A percentile compares a stretch with the other conserved stretches of the same genome.
Evolutionary conservation across 2,329 filamentous ascomycete species (phyloP).

Genomic region (Trematosphaeria pertusa): DNA sequence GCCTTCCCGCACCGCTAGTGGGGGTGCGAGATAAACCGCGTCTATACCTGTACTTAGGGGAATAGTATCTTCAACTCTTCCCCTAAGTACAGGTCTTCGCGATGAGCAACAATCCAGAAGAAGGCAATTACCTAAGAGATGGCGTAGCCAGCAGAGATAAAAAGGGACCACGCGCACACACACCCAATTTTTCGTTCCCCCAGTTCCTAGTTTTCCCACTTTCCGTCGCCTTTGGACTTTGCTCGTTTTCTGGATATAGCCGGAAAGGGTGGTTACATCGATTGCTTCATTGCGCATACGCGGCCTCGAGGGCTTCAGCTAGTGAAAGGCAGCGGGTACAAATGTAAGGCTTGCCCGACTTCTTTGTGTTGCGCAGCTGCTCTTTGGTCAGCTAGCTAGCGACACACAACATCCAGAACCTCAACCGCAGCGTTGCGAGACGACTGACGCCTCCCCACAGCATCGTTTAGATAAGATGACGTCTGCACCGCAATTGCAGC

Average conservation of each 20-base stretch:
- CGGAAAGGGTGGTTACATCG: slow-evolving; percentile 8
- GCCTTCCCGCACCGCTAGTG: slow-evolving; percentile 26
- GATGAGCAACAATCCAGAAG: slow-evolving; percentile 32
- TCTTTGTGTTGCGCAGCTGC: not conserved
- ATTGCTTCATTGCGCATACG: slow-evolving; percentile 10
- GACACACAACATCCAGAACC: not conserved
- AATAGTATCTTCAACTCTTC: slow-evolving; percentile 32
- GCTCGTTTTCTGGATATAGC: slow-evolving; percentile 15
- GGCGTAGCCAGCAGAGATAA: slow-evolving; percentile 35
- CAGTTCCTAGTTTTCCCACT: slow-evolving; percentile 9
- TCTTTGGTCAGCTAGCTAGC: no score
- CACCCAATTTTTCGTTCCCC: slow-evolving; percentile 2
- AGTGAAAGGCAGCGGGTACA: not conserved
- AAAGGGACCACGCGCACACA: slow-evolving; percentile 26
- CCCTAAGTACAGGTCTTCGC: slow-evolving; percentile 43
- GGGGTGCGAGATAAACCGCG: slow-evolving; percentile 35
- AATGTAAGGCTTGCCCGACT: not conserved
- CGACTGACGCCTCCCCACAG: slow-evolving; percentile 1
- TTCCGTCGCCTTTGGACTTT: slow-evolving; percentile 3
- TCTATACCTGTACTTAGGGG: slow-evolving; percentile 41
- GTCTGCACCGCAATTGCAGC: slow-evolving; percentile 63
- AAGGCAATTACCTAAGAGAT: slow-evolving; percentile 46
- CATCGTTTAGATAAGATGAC: slow-evolving; percentile 52
- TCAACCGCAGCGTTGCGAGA: not conserved
- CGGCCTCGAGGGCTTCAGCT: not conserved